phyloP scores from a whole-genome alignment of 352 stramenopile species.

The Pythium apleroticum region DNA sequence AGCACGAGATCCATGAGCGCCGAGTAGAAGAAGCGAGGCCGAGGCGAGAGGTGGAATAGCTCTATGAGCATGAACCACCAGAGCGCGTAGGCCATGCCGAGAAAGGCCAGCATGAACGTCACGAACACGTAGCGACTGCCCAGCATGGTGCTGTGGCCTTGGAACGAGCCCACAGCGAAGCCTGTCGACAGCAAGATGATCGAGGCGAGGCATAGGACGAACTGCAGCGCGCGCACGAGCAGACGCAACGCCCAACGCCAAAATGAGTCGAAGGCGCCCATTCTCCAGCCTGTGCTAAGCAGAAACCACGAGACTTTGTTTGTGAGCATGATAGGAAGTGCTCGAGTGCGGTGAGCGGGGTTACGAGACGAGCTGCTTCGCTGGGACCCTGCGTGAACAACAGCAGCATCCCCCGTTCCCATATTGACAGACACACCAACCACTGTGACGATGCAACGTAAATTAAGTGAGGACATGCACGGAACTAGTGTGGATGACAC shows the following conservation, averaged over 20 bases:
- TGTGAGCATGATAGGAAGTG: conserved; percentile 7
- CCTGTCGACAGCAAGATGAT: conserved; percentile 26
- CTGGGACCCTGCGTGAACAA: background rate
- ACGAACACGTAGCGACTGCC: conserved; percentile 25
- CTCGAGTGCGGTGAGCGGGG: background rate
- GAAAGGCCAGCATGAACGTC: conserved; percentile 24
- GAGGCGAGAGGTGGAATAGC: conserved; percentile 18
- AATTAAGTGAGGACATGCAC: conserved; percentile 7
- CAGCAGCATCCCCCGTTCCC: background rate
- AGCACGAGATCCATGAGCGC: conserved; percentile 22
- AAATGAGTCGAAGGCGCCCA: conserved; percentile 26
- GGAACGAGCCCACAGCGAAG: conserved; percentile 27
- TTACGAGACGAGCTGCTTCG: background rate
- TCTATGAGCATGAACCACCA: conserved; percentile 29
- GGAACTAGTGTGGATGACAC: background rate
- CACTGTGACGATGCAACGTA: background rate
- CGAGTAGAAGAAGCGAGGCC: conserved; percentile 18
- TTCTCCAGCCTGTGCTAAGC: conserved; percentile 10
- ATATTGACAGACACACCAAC: background rate
- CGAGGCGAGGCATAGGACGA: conserved; percentile 24
- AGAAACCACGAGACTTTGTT: conserved; percentile 16
- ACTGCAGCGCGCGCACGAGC: conserved; percentile 19
- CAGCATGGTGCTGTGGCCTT: conserved; percentile 19
- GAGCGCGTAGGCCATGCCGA: conserved; percentile 24
- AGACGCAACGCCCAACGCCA: conserved; percentile 25